Conservation (phyloP, 768 basidiomycete species). For the Lactarius deliciosus region DNA sequence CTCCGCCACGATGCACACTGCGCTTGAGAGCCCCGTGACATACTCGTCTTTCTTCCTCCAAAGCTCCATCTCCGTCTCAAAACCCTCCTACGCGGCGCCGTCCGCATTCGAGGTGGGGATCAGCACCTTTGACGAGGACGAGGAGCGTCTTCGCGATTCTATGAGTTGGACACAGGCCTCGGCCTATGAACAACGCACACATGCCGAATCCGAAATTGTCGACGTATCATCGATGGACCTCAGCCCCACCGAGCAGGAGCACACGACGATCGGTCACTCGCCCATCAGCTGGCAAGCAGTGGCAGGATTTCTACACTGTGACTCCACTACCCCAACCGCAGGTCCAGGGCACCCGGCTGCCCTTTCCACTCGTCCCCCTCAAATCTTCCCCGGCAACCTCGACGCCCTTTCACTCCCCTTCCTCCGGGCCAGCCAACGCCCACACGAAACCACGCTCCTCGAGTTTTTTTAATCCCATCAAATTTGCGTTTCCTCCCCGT, state of each 20-base stretch:
- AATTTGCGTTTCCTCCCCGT: constrained; percentile 36
- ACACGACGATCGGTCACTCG: constrained; percentile 21
- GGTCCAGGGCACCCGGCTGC: constrained; percentile 15
- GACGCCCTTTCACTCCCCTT: constrained; percentile 33
- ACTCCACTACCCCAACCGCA: constrained; percentile 14
- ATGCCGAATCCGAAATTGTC: constrained; percentile 19
- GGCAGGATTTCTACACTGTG: constrained; percentile 21
- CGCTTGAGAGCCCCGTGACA: constrained; percentile 25
- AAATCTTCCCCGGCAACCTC: constrained; percentile 34
- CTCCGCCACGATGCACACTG: constrained; percentile 30
- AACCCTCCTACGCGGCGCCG: constrained; percentile 25
- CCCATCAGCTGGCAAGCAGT: constrained; percentile 18
- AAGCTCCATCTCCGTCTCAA: constrained; percentile 24
- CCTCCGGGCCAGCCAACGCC: constrained; percentile 21
- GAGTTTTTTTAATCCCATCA: constrained; percentile 38
- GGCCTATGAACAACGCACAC: constrained; percentile 15
- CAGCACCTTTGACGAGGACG: constrained; percentile 28
- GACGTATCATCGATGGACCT: constrained; percentile 28
- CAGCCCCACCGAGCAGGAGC: constrained; percentile 25
- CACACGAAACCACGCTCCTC: constrained; percentile 37
- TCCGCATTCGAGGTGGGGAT: constrained; percentile 29
- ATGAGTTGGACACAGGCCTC: constrained; percentile 31
- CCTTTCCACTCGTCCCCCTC: constrained; percentile 28
- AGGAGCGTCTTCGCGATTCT: constrained; percentile 27
- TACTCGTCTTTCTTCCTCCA: constrained; percentile 24